Evolutionary conservation across 805 yeast species (phyloP).

Genomic region (Saturnispora sanitii): DNA sequence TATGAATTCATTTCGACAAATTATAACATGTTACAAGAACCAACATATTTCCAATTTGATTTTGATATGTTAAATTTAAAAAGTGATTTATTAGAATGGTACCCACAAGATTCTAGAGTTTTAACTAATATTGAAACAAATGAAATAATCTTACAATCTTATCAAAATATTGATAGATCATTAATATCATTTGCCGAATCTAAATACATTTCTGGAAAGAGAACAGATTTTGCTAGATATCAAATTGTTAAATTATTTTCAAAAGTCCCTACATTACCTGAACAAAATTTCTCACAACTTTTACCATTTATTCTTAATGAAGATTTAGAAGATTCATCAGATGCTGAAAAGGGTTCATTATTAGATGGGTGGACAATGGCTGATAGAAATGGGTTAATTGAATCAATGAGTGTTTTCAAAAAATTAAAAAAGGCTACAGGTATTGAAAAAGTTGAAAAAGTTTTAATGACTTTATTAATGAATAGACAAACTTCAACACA

Average conservation of each 20-base stretch:
- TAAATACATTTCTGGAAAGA: conserved; percentile 29
- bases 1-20: conserved; percentile 26
- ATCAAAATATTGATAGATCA: conserved; percentile 27
- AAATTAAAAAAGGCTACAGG: conserved; percentile 47
- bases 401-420: conserved; percentile 54
- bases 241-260: conserved; percentile 50
- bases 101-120: conserved; percentile 37
- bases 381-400: conserved; percentile 52
- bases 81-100: conserved; percentile 27
- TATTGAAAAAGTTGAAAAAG: conserved; percentile 42
- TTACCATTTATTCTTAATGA: conserved; percentile 46
- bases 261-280: conserved; percentile 59
- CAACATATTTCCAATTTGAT: conserved; percentile 15
- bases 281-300: conserved; percentile 44
- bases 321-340: conserved; percentile 27
- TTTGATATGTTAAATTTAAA: conserved; percentile 6
- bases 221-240: conserved; percentile 39
- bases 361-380: conserved; percentile 21
- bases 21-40: conserved; percentile 14
- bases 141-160: conserved; percentile 23
- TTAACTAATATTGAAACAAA: conserved; percentile 29
- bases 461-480: conserved; percentile 48
- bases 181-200: conserved; percentile 30
- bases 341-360: conserved; percentile 18
- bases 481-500: conserved; percentile 56